These are phyloP conservation scores for Rubus idaeus DNA, from an alignment of 306 rosid species.

Conservation along the genomic window DNA sequence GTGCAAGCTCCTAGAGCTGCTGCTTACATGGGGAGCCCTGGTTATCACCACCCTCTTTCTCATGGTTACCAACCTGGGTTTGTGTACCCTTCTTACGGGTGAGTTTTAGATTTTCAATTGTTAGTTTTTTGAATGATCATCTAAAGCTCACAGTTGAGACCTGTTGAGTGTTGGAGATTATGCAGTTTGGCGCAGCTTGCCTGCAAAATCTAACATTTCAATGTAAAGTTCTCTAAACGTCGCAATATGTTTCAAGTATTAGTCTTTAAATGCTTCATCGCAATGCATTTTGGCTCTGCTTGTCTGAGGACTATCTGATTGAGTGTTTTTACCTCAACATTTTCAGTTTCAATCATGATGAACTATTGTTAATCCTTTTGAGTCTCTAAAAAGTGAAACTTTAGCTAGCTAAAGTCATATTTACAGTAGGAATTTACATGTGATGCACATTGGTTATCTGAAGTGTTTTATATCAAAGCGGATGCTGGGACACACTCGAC, in stretches of 20 bases:
- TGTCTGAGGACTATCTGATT: not conserved
- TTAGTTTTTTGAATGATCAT: not conserved
- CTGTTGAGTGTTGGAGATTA: not conserved
- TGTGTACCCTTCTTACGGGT: conserved; percentile 29
- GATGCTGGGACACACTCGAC: conserved; percentile 1
- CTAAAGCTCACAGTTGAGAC: not conserved
- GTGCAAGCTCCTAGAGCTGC: conserved; percentile 20
- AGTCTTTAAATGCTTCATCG: not conserved
- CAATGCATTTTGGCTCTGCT: not conserved
- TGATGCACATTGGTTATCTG: not conserved
- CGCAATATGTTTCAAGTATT: not conserved
- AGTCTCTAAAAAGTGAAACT: not conserved
- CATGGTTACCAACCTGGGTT: conserved; percentile 25
- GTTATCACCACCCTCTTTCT: conserved; percentile 26
- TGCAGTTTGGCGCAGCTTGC: not conserved
- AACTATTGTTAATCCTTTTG: not conserved
- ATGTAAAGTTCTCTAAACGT: not conserved
- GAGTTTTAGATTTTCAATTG: not conserved
- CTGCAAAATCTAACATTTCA: not conserved
- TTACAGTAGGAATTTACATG: not conserved
- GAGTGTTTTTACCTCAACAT: not conserved
- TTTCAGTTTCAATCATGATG: not conserved
- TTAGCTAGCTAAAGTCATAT: not conserved
- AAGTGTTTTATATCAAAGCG: not conserved
- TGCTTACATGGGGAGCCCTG: conserved; percentile 24